Percentiles rank a stretch among this genome's conserved stretches.
Evolutionary conservation across 495 filamentous ascomycete species (phyloP).

Genomic region (Polyplosphaeria fusca): DNA sequence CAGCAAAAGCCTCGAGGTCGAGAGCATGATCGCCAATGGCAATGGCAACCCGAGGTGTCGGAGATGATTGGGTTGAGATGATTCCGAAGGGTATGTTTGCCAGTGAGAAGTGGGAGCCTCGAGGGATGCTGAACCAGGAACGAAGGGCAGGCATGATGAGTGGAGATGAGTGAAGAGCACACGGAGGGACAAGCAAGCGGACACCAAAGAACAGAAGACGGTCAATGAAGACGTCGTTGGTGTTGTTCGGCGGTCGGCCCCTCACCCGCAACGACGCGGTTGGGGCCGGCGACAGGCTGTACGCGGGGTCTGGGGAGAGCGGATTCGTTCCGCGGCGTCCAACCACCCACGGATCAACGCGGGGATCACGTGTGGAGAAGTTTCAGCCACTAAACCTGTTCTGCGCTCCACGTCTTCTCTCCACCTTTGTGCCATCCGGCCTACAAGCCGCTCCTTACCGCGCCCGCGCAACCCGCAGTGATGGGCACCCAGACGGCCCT

Average conservation of each 20-base stretch:
- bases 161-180: neutral
- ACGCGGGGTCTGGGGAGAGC: neutral
- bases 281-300: no score
- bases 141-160: conserved; percentile 51
- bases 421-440: neutral
- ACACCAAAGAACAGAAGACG: no score
- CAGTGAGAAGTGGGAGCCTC: conserved; percentile 72
- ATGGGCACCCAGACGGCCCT: conserved; percentile 18
- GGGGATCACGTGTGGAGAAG: no score
- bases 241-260: no score
- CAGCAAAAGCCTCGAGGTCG: conserved; percentile 66
- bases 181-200: no score
- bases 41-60: conserved; percentile 63
- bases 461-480: neutral
- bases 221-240: no score
- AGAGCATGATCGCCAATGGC: conserved; percentile 76
- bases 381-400: no score
- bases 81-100: conserved; percentile 93
- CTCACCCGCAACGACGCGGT: no score
- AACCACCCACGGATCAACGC: no score
- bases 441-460: conserved; percentile 21
- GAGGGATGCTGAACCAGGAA: conserved; percentile 65
- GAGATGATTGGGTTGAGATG: conserved; percentile 57
- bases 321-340: conserved; percentile 1
- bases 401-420: no score